phyloP scores from a whole-genome alignment of 257 asterid genomes.

The Rhazya stricta region DNA sequence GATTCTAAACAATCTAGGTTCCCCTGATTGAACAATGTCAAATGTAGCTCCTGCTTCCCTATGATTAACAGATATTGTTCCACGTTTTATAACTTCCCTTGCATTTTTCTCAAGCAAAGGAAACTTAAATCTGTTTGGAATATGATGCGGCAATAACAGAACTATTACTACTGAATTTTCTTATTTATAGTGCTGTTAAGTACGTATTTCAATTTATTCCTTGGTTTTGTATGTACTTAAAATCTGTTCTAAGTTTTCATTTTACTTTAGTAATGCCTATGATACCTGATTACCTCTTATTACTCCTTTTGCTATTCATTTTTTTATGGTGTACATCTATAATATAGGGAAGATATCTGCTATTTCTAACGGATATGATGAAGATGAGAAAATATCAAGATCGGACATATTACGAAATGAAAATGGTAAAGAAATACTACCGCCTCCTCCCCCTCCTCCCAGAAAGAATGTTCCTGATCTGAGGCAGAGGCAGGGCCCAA shows the following conservation, averaged over 20 bases:
- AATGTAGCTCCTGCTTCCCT: background rate
- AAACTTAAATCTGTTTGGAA: background rate
- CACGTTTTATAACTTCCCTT: background rate
- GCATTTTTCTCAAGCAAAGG: background rate
- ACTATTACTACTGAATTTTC: background rate
- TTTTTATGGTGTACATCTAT: slow-evolving; percentile 13
- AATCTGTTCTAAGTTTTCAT: background rate
- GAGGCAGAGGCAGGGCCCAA: slow-evolving; percentile 48
- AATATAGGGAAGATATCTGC: slow-evolving; percentile 46
- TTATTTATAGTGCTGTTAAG: background rate
- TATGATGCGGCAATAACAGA: background rate
- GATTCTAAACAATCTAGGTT: background rate
- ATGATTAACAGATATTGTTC: background rate
- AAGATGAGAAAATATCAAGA: slow-evolving; percentile 47
- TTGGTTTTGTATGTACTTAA: background rate
- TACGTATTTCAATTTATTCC: background rate
- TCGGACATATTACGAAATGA: slow-evolving; percentile 45
- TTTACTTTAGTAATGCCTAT: background rate
- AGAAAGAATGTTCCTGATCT: slow-evolving; percentile 43
- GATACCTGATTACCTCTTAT: background rate
- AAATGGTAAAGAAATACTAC: slow-evolving; percentile 47
- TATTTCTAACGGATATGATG: slow-evolving; percentile 52
- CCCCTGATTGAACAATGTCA: background rate
- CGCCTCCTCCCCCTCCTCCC: slow-evolving; percentile 84
- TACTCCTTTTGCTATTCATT: background rate